Evolutionary conservation across 495 filamentous ascomycete species (phyloP).

Genomic region (Aspergillus nidulans): DNA sequence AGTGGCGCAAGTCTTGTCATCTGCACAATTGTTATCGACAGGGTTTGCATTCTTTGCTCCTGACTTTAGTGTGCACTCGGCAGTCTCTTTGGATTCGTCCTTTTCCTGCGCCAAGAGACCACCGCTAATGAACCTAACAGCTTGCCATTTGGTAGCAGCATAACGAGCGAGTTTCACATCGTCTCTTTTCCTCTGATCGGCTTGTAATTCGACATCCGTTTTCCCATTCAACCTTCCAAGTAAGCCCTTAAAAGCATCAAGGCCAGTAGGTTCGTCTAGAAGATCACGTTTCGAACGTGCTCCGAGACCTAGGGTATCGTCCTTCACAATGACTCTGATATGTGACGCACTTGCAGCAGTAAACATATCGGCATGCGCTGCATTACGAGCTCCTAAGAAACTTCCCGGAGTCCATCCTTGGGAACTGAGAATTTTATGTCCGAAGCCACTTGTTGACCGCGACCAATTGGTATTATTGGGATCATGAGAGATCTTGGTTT

Average conservation of each 20-base stretch:
- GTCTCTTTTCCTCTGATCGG: conserved; percentile 58
- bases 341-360: conserved; percentile 72
- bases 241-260: conserved; percentile 77
- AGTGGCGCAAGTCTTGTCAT: neutral
- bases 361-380: conserved; percentile 66
- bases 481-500: conserved; percentile 76
- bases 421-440: conserved; percentile 76
- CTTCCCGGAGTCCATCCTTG: conserved; percentile 89
- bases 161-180: conserved; percentile 63
- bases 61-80: neutral
- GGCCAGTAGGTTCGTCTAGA: conserved; percentile 66
- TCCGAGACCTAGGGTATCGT: conserved; percentile 84
- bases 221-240: conserved; percentile 89
- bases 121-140: conserved; percentile 74
- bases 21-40: neutral
- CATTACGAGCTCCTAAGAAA: conserved; percentile 69
- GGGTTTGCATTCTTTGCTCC: neutral
- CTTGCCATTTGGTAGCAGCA: conserved; percentile 63
- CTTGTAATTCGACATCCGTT: conserved; percentile 59
- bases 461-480: conserved; percentile 94
- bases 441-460: conserved; percentile 72
- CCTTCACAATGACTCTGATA: conserved; percentile 75
- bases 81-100: conserved; percentile 24
- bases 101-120: conserved; percentile 73
- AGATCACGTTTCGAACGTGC: conserved; percentile 60